Percentiles rank a stretch among this genome's conserved stretches.
phyloP scores from a whole-genome alignment of 805 yeast species.

The Tetrapisispora namnaoensis region DNA sequence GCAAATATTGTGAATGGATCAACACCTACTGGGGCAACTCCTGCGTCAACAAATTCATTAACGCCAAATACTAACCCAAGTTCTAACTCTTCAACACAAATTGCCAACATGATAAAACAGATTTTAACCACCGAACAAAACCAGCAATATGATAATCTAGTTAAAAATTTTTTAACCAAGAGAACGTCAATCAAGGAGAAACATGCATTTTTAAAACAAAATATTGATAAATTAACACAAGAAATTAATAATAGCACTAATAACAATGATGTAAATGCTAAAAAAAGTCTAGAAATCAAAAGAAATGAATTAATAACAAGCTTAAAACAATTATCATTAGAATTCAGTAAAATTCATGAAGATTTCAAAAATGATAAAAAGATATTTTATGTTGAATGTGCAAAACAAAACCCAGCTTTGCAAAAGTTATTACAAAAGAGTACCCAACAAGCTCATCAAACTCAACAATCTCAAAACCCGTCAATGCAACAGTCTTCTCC shows the following conservation, averaged over 20 bases:
- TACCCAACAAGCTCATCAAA: constrained; percentile 15
- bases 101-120: constrained; percentile 22
- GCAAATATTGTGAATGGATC: constrained; percentile 1
- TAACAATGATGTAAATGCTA: constrained; percentile 17
- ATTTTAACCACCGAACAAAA: constrained; percentile 25
- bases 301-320: constrained; percentile 20
- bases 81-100: constrained; percentile 5
- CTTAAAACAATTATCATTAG: constrained; percentile 19
- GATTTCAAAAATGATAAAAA: constrained; percentile 25
- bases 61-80: constrained; percentile 7
- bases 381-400: constrained; percentile 28
- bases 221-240: constrained; percentile 23
- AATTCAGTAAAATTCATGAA: constrained; percentile 20
- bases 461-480: constrained; percentile 6
- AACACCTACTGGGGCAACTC: constrained; percentile 6
- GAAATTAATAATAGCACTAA: constrained; percentile 16
- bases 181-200: constrained; percentile 26
- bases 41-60: constrained; percentile 8
- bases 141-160: constrained; percentile 22
- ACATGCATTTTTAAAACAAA: constrained; percentile 22
- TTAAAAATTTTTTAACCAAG: constrained; percentile 21
- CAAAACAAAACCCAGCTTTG: constrained; percentile 26
- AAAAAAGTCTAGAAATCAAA: constrained; percentile 22
- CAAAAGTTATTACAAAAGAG: constrained; percentile 24
- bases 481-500: constrained; percentile 11